Conservation (phyloP, 2,329 filamentous ascomycete genomes). For the Dactylonectria estremocensis region DNA sequence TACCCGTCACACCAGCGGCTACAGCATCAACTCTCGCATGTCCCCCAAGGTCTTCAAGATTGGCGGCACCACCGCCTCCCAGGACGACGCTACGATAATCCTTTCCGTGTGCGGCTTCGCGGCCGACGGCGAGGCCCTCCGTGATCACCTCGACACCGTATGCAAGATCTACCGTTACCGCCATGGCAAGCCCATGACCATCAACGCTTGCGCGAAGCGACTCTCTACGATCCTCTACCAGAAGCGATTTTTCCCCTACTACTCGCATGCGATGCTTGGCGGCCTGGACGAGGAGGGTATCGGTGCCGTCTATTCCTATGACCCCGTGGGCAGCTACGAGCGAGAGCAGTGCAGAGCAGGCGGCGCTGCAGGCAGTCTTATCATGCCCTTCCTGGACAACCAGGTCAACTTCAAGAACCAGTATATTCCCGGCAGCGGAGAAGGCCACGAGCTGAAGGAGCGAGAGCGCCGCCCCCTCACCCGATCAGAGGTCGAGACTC, state of each 20-base stretch:
- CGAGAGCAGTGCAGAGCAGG: constrained; percentile 95
- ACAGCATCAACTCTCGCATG: constrained; percentile 98
- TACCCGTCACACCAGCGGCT: constrained; percentile 94
- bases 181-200: constrained; percentile 95
- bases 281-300: constrained; percentile 95
- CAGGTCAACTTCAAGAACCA: constrained; percentile 99
- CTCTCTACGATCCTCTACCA: constrained; percentile 95
- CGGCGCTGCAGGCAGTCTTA: constrained; percentile 91
- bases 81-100: constrained; percentile 88
- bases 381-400: constrained; percentile 99
- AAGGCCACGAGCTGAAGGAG: constrained; percentile 84
- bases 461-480: constrained; percentile 80
- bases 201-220: constrained; percentile 94
- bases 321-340: constrained; percentile 98
- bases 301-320: constrained; percentile 96
- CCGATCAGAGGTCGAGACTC: constrained; percentile 81
- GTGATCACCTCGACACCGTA: constrained; percentile 92
- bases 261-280: constrained; percentile 93
- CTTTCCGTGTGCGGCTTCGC: constrained; percentile 96
- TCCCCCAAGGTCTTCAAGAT: constrained; percentile 98
- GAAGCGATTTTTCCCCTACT: constrained; percentile 99
- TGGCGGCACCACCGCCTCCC: constrained; percentile 88
- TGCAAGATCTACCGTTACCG: constrained; percentile 99
- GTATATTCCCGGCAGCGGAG: constrained; percentile 89
- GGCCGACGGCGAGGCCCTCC: constrained; percentile 93